Base-by-base conservation (phyloP, 768 basidiomycete genomes). In the Paxillus involutus region DNA sequence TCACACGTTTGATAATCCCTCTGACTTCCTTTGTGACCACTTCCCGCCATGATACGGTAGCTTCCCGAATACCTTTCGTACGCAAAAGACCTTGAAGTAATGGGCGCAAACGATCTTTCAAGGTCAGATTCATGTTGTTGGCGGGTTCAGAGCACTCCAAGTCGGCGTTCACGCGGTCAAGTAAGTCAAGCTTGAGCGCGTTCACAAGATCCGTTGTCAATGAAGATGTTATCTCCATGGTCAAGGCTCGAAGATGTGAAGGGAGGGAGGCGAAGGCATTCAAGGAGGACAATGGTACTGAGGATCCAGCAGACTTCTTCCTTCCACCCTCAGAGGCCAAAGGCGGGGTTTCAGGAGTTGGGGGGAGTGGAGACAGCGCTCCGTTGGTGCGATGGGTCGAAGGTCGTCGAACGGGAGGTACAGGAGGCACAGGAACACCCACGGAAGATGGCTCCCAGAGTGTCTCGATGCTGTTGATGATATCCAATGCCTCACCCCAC, bases 401-500 rank as follows among this genome's bases (percentile, higher is more conserved):
- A 55, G 21, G 56, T 10, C 33, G 49, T n/a, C 47, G 44, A 33
- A 39, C n/a, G 44, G 6, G 17, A 19, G 50, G 57, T 8, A 32
- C 48, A 44, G 35, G 56, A 40, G 57, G 43, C 30, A 49, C 17
- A 43, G 48, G 30, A 47, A 13, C 49, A 36, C 56, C 54, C 50
- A 47, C 43, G 17, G 41, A 24, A 19, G 58, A 17, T 6, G 60
- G 41, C 12, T 78, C 70, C 82, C 86, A 87, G 60, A 89, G 69
- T 45, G 69, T 71, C 51, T 87, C 79, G 56, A 94, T 68, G 47
- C 83, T 79, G 45, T 91, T 85, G 36, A 92, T 80, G 16, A 94
- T 77, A 44, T 80, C 80, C 52, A 98, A 72, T 7, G 94, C 94
- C 51, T 91, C 89, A 13, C 83, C 82, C 89, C 92, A 98, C 59